Evolutionary conservation across 345 rosid genomes (phyloP).

Genomic region (Carallia pectinifolia): DNA sequence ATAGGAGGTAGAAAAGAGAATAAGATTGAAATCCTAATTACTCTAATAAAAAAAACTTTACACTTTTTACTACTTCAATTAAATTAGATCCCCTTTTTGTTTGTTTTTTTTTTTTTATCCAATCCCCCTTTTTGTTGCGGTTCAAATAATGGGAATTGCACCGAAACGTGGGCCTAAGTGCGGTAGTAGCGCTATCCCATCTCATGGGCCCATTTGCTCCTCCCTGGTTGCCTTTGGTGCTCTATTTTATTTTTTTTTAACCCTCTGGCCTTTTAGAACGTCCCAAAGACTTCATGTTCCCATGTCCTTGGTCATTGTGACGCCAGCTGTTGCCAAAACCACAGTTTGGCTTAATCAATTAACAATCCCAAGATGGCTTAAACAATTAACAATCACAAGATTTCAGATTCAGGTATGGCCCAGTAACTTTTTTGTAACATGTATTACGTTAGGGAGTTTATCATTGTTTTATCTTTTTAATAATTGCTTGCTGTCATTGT

Average conservation of each 20-base stretch:
- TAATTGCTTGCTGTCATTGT: not conserved
- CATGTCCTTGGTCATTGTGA: too few relatives aligned
- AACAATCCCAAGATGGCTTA: not conserved
- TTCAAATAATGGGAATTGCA: too few relatives aligned
- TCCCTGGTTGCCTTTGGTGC: not conserved
- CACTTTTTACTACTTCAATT: too few relatives aligned
- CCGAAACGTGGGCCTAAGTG: not conserved
- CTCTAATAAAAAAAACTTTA: too few relatives aligned
- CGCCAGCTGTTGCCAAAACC: not conserved
- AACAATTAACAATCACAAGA: too few relatives aligned
- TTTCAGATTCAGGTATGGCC: too few relatives aligned
- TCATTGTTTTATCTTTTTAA: not conserved
- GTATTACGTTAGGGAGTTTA: not conserved
- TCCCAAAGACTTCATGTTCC: not conserved
- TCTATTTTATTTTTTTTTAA: not conserved
- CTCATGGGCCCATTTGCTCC: not conserved
- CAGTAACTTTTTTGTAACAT: too few relatives aligned
- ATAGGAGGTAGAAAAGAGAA: too few relatives aligned
- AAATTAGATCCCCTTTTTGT: too few relatives aligned
- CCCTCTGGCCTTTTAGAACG: not conserved
- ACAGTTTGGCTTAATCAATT: not conserved
- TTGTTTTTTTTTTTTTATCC: too few relatives aligned
- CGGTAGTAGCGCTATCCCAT: not conserved
- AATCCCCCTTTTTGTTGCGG: too few relatives aligned
- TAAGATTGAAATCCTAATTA: too few relatives aligned